Evolutionary conservation across 768 basidiomycete genomes (phyloP), one percentile per base, ranked within the genome.

Genomic region (Trametes sanguinea): DNA sequence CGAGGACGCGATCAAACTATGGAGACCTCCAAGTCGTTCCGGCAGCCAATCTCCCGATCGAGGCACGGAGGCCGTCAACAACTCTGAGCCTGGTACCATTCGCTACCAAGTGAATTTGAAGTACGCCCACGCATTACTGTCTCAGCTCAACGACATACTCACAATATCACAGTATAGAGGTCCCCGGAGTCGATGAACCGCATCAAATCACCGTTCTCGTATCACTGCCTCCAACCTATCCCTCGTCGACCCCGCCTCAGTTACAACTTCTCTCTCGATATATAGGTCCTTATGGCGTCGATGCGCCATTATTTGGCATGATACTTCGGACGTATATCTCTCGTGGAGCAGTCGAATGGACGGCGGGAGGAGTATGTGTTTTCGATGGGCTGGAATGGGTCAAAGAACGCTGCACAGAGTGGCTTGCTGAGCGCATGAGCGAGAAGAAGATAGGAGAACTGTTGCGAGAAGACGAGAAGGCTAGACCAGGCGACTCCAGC

Each of bases 351-450:
- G 82, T 92, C n/a, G 89, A 92, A 65, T 95, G 89, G 85, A 76
- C 79, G 2, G 77, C 82, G 27, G 92, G 87, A 33, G 80, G 78
- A 1, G 87, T 94, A 16, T 93, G 90, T 65, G 89, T 95, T 11
- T 95, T 94, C 69, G 94, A 95, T 64, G 94, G 94, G 10, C 73
- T 95, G 30, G 91, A 94, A 73, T 85, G 79, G 67, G 83, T 90
- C 9, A 73, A 88, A 33, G 91, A 93, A 50, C 77, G 78, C 14
- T 88, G 87, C 63, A 76, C 80, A 27, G 68, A 70, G 42, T 95
- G 93, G 93, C 89, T 92, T 65, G 81, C 82, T 62, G 84, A 86
- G n/a, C 85, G 79, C 16, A 75, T 89, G 29, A 85, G 76, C 67
- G 76, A 73, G 29, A 85, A 84, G 54, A 84, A 79, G 43, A 82